Conservation (phyloP, 2,329 filamentous ascomycete species). For the Penicillium sp. region DNA sequence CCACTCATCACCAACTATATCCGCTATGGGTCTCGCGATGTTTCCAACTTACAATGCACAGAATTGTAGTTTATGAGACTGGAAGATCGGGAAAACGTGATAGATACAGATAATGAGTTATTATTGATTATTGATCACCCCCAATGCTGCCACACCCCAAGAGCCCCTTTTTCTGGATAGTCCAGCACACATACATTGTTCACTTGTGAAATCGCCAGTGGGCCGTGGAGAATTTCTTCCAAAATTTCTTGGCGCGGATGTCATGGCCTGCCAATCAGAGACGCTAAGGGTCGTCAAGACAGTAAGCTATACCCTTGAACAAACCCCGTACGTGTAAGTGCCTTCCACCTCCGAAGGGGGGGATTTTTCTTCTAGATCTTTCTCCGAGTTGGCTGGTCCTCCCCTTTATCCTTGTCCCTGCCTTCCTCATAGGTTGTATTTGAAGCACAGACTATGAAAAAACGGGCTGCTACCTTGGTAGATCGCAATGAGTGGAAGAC, state of each 20-base stretch:
- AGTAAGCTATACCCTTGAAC: not conserved
- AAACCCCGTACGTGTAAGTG: not conserved
- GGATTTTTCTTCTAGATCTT: not conserved
- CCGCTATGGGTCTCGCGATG: not conserved
- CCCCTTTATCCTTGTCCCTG: not conserved
- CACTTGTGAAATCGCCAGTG: not conserved
- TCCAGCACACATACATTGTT: not conserved
- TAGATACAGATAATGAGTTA: too few relatives aligned
- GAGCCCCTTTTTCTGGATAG: too few relatives aligned
- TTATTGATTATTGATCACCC: too few relatives aligned
- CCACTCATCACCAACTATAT: not conserved
- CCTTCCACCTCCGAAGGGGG: not conserved
- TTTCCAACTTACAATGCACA: not conserved
- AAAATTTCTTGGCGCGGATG: not conserved
- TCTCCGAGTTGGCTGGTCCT: not conserved
- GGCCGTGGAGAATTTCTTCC: not conserved
- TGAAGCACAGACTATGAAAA: not conserved
- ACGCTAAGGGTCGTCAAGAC: not conserved
- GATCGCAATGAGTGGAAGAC: constrained; percentile 5
- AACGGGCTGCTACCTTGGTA: not conserved
- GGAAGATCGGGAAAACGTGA: too few relatives aligned
- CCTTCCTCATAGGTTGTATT: not conserved
- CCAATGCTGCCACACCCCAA: too few relatives aligned
- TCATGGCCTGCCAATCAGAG: not conserved
- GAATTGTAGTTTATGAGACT: not conserved